Evolutionary conservation across 2,329 filamentous ascomycete species (phyloP).

Genomic region (Botrytis byssoidea): DNA sequence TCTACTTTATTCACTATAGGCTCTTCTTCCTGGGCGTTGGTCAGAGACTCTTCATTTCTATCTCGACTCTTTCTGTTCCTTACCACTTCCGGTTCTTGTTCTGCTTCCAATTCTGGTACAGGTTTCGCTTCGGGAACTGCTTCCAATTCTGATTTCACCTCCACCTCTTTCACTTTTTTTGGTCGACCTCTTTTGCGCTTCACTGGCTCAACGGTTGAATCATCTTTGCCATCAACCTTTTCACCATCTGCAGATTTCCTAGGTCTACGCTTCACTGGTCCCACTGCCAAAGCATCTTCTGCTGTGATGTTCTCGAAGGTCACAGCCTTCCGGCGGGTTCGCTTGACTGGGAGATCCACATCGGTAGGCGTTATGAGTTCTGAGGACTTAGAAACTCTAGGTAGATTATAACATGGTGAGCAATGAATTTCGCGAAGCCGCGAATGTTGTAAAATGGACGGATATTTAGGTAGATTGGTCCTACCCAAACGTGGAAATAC

Average conservation of each 20-base stretch:
- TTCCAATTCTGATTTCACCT: background rate
- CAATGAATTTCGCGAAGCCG: background rate
- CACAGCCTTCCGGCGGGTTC: constrained; percentile 7
- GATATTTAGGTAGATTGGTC: constrained; percentile 20
- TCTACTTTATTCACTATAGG: background rate
- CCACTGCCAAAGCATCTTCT: background rate
- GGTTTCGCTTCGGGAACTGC: background rate
- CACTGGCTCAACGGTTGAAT: background rate
- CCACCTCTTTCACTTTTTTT: background rate
- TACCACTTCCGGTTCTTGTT: background rate
- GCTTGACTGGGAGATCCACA: background rate
- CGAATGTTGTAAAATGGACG: background rate
- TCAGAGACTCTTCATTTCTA: background rate
- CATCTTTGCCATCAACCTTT: background rate
- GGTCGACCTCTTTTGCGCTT: background rate
- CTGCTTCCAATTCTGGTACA: background rate
- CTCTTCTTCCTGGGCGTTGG: background rate
- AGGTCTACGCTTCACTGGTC: background rate
- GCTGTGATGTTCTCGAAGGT: background rate
- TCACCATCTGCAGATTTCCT: background rate
- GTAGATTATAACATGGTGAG: background rate
- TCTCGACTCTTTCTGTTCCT: background rate
- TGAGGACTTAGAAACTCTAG: background rate
- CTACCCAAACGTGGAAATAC: constrained; percentile 20
- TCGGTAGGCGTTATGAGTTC: background rate